Conservation (phyloP, 306 rosid genomes). For the Vicia sativa region DNA sequence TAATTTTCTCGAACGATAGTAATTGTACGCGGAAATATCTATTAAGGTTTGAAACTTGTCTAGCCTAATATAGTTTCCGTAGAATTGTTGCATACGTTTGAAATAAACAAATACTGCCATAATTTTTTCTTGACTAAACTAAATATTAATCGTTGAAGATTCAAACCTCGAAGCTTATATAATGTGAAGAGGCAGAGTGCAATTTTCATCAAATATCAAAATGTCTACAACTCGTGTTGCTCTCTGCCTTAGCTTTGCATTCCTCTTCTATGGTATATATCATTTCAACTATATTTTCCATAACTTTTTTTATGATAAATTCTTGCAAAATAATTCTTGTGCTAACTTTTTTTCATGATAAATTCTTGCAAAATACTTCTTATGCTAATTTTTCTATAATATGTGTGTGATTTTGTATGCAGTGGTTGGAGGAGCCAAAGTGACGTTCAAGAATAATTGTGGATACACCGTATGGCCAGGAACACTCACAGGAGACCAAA, state of each 20-base stretch:
- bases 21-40: neutral
- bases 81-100: neutral
- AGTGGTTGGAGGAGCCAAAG: constrained; percentile 41
- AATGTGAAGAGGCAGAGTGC: neutral
- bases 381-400: neutral
- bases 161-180: neutral
- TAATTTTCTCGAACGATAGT: too few species aligned
- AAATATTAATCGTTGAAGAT: neutral
- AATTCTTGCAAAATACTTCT: too few species aligned
- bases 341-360: too few species aligned
- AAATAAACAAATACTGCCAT: neutral
- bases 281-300: neutral
- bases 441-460: constrained; percentile 57
- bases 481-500: constrained; percentile 50
- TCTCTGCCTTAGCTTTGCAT: constrained; percentile 35
- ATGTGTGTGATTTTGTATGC: neutral
- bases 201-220: neutral
- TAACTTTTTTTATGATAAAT: too few species aligned
- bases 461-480: constrained; percentile 63
- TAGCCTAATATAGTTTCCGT: neutral
- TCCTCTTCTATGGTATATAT: constrained; percentile 49
- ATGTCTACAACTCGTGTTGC: constrained; percentile 22
- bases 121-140: neutral
- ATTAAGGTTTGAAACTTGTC: neutral
- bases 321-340: too few species aligned